Conservation (phyloP, 2,329 filamentous ascomycete species). For the Rhexocercosporidium sp. region DNA sequence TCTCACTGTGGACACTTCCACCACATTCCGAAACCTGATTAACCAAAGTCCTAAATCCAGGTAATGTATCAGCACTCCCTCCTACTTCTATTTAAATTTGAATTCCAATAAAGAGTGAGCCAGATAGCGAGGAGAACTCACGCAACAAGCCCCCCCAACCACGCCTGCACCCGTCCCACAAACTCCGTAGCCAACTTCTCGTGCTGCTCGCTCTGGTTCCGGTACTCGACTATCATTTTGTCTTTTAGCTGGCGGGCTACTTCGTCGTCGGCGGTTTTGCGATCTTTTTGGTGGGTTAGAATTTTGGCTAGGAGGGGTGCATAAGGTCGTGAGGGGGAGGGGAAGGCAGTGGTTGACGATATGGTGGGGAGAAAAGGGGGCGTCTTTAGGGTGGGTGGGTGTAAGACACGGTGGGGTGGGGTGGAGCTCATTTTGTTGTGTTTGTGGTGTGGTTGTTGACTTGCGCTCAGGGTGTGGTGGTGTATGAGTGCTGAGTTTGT, state of each 20-base stretch:
- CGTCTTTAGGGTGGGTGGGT: no score
- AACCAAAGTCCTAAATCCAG: no score
- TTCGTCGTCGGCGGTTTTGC: slow-evolving; percentile 1
- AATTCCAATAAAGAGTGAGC: no score
- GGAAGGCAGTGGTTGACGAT: not conserved
- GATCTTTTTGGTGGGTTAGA: not conserved
- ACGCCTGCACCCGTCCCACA: not conserved
- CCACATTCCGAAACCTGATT: no score
- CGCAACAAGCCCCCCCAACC: not conserved
- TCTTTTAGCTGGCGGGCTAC: not conserved
- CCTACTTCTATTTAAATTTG: no score
- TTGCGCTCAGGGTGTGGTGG: not conserved
- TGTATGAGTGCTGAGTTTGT: not conserved
- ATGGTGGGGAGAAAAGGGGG: not conserved
- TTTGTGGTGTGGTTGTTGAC: not conserved
- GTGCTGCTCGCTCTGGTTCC: not conserved
- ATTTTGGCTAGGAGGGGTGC: not conserved
- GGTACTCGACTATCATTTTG: not conserved
- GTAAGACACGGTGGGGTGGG: no score
- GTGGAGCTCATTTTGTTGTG: no score
- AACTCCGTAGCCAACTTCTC: not conserved
- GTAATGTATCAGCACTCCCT: no score
- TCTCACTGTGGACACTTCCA: no score
- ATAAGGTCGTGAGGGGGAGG: no score
- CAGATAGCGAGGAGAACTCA: not conserved